A percentile compares a stretch with the other conserved stretches of the same genome.
Conservation (phyloP, 305 asterid species). For the Fraxinus floribunda region DNA sequence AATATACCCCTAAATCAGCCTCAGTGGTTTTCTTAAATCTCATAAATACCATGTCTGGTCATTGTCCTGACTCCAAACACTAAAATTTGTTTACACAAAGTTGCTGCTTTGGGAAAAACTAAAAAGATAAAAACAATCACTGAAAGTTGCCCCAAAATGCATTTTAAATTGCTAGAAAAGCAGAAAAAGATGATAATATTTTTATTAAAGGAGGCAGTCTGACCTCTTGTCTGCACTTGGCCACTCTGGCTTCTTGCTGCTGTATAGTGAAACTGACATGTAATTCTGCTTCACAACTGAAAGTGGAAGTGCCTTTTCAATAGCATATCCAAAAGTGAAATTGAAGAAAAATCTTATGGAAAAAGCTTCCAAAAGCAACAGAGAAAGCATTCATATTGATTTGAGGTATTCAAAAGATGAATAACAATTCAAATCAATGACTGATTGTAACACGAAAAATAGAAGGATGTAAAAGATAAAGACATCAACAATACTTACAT, state of each 20-base stretch:
- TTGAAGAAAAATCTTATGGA: neutral
- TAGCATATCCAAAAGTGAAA: neutral
- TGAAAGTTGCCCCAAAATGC: neutral
- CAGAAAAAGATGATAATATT: neutral
- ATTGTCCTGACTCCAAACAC: neutral
- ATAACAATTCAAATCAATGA: neutral
- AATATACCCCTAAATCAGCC: neutral
- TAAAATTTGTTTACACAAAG: neutral
- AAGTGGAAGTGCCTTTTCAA: neutral
- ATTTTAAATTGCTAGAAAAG: neutral
- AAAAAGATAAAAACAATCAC: neutral
- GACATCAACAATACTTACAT: neutral
- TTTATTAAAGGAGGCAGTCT: neutral
- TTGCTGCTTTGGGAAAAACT: neutral
- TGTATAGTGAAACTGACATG: neutral
- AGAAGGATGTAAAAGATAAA: neutral
- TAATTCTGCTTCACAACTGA: neutral
- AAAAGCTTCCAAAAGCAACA: constrained; percentile 1
- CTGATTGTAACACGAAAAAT: neutral
- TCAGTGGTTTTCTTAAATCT: neutral
- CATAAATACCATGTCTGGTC: neutral
- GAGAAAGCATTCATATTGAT: neutral
- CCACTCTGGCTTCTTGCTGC: neutral
- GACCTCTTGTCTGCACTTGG: neutral
- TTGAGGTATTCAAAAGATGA: neutral